Percentiles rank a stretch among this genome's conserved stretches.
Evolutionary conservation across 257 asterid genomes (phyloP).

Genomic region (Lantana camara): DNA sequence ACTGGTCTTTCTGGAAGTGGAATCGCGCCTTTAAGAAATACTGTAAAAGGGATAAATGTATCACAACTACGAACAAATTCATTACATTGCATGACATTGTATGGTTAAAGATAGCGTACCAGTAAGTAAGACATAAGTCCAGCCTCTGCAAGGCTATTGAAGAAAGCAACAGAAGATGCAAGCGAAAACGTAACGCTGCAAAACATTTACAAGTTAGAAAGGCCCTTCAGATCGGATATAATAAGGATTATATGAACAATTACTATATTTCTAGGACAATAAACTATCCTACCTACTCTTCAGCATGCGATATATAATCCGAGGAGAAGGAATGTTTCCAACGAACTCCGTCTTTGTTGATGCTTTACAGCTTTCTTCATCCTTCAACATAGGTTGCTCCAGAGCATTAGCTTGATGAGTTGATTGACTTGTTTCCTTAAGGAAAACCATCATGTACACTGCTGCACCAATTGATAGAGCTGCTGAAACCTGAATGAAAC

Average conservation of each 20-base stretch:
- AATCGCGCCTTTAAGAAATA: constrained; percentile 80
- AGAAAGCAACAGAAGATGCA: constrained; percentile 54
- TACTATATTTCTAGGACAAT: background rate
- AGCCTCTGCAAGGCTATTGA: constrained; percentile 65
- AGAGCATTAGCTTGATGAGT: constrained; percentile 27
- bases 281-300: constrained; percentile 46
- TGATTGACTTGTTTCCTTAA: constrained; percentile 44
- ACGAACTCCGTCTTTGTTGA: constrained; percentile 24
- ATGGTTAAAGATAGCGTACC: constrained; percentile 38
- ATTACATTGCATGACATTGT: too few relatives aligned
- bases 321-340: constrained; percentile 40
- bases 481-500: constrained; percentile 46
- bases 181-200: constrained; percentile 52
- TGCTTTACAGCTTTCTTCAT: constrained; percentile 23
- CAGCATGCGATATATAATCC: constrained; percentile 42
- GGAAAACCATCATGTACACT: constrained; percentile 49
- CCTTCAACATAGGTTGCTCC: constrained; percentile 39
- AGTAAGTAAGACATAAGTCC: constrained; percentile 50
- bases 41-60: constrained; percentile 41
- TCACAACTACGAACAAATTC: constrained; percentile 4
- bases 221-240: constrained; percentile 2
- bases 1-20: constrained; percentile 74
- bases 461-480: constrained; percentile 42
- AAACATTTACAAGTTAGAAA: background rate
- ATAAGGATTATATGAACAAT: background rate